phyloP scores from a whole-genome alignment of 257 asterid genomes.

The Solanum tarijense region DNA sequence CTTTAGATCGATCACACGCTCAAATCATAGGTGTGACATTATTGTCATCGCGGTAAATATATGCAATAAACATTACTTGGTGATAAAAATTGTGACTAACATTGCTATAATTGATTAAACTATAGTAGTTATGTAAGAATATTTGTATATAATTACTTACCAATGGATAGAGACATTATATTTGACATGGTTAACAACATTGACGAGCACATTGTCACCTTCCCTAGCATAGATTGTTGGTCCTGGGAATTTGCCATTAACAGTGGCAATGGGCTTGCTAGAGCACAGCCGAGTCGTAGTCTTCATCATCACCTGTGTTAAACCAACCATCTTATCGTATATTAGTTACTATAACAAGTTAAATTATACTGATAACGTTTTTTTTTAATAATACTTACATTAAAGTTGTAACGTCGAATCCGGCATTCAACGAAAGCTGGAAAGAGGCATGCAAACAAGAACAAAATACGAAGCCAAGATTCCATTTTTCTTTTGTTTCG shows the following conservation, averaged over 20 bases:
- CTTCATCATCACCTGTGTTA: slow-evolving; percentile 48
- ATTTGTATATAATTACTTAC: slow-evolving; percentile 10
- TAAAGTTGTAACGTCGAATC: slow-evolving; percentile 45
- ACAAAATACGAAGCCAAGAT: slow-evolving; percentile 12
- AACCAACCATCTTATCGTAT: not conserved
- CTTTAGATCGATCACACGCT: not conserved
- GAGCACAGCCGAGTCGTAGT: slow-evolving; percentile 48
- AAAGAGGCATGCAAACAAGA: slow-evolving; percentile 26
- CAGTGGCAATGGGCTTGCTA: slow-evolving; percentile 47
- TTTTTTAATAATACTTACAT: slow-evolving; percentile 13
- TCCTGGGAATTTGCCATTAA: slow-evolving; percentile 62
- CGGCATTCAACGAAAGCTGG: slow-evolving; percentile 33
- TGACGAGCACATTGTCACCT: slow-evolving; percentile 45
- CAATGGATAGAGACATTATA: slow-evolving; percentile 64
- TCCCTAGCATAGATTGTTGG: slow-evolving; percentile 51
- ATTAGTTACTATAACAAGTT: not conserved
- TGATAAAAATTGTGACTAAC: not conserved
- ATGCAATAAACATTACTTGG: not conserved
- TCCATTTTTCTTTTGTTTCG: slow-evolving; percentile 8
- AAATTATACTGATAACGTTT: not conserved
- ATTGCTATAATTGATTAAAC: not conserved
- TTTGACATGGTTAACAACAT: slow-evolving; percentile 52
- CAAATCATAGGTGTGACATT: not conserved
- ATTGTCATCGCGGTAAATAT: not conserved
- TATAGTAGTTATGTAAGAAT: not conserved